Conservation (phyloP, 1,284 basidiomycete species). For the Papiliotrema terrestris region DNA sequence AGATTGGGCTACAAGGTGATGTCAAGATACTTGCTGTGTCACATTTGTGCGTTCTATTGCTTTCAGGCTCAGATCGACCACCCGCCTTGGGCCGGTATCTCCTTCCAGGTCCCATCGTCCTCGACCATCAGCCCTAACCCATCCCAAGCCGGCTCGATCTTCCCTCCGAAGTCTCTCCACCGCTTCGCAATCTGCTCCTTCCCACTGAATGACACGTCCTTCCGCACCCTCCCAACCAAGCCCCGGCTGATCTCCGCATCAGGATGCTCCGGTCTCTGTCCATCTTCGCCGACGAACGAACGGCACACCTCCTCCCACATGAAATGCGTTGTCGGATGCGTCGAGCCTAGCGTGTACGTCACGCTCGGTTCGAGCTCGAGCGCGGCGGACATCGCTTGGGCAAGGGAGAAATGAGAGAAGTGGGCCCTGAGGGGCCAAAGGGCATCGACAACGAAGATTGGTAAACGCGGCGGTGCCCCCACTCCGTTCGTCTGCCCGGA, state of each 20-base stretch:
- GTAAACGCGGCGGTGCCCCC: not conserved
- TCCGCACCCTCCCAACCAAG: slow-evolving; percentile 1
- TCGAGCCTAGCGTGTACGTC: slow-evolving; percentile 46
- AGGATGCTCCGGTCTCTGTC: slow-evolving; percentile 1
- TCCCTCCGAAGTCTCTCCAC: slow-evolving; percentile 9
- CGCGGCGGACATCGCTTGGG: slow-evolving; percentile 38
- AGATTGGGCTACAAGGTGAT: too few species aligned
- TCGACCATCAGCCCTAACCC: slow-evolving; percentile 16
- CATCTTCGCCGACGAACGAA: slow-evolving; percentile 1
- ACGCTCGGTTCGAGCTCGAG: slow-evolving; percentile 31
- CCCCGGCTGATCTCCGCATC: slow-evolving; percentile 5
- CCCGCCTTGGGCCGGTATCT: not conserved
- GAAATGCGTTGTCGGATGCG: slow-evolving; percentile 46
- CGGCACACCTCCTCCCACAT: slow-evolving; percentile 45
- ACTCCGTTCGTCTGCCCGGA: not conserved
- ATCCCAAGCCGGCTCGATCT: slow-evolving; percentile 24
- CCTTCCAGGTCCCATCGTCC: not conserved
- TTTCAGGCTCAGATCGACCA: too few species aligned
- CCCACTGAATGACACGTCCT: slow-evolving; percentile 6
- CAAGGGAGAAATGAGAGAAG: slow-evolving; percentile 43
- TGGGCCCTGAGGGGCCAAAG: slow-evolving; percentile 42
- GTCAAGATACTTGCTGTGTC: too few species aligned
- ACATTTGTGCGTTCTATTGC: too few species aligned
- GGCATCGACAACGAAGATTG: slow-evolving; percentile 45
- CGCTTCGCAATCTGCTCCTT: slow-evolving; percentile 6